phyloP scores from a whole-genome alignment of 73 alveolate genomes.

The Paramecium sexaurelia region DNA sequence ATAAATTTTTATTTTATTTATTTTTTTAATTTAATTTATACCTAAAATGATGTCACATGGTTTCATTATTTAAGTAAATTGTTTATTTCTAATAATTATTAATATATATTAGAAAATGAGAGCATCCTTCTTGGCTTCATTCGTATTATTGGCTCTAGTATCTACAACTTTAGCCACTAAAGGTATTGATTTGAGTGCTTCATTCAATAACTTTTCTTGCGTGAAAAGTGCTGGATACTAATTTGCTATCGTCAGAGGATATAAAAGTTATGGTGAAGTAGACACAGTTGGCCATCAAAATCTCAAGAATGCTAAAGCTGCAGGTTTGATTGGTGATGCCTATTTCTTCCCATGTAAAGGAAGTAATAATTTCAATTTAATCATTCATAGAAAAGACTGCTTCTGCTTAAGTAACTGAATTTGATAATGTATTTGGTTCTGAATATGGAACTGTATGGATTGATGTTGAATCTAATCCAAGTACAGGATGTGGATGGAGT shows the following conservation, averaged over 20 bases:
- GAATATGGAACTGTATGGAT: conserved; percentile 81
- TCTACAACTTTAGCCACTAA: neutral
- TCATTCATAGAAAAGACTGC: conserved; percentile 65
- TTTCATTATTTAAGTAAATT: neutral
- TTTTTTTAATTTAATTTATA: neutral
- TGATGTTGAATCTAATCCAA: conserved; percentile 83
- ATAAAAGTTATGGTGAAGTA: conserved; percentile 75
- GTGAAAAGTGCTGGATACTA: conserved; percentile 67
- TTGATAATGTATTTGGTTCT: conserved; percentile 64
- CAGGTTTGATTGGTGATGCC: conserved; percentile 81
- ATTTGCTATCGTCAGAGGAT: conserved; percentile 82
- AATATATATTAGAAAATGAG: neutral
- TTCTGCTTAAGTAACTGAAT: conserved; percentile 60
- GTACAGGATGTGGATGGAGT: conserved; percentile 78
- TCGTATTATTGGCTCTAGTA: neutral
- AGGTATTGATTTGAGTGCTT: conserved; percentile 34
- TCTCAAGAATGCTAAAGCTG: conserved; percentile 76
- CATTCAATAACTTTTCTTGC: conserved; percentile 71
- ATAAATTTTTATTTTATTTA: neutral
- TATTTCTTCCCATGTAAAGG: conserved; percentile 82
- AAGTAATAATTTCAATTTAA: neutral
- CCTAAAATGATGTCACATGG: neutral
- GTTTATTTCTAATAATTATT: neutral
- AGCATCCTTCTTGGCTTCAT: neutral
- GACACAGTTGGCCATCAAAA: conserved; percentile 73